These are phyloP conservation scores for Begonia peltatifolia DNA, from an alignment of 306 rosid species.

Conservation along the genomic window DNA sequence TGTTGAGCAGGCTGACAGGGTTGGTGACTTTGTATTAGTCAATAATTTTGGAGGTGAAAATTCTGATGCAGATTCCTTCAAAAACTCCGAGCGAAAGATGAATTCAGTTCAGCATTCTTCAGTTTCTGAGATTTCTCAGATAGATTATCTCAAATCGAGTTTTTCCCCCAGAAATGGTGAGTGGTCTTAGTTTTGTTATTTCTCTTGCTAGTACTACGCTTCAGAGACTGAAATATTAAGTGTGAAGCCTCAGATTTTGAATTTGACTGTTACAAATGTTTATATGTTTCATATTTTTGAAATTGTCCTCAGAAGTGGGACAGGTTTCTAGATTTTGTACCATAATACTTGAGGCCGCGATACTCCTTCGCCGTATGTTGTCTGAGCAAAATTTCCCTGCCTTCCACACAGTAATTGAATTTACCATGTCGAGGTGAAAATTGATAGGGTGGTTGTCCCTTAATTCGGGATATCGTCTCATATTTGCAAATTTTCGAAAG, in stretches of 20 bases:
- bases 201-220: background rate
- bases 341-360: too few relatives aligned
- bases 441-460: too few relatives aligned
- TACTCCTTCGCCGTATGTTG: too few relatives aligned
- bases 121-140: slow-evolving; percentile 13
- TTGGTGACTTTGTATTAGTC: slow-evolving; percentile 3
- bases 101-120: slow-evolving; percentile 8
- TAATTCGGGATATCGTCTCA: too few relatives aligned
- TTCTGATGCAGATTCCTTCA: slow-evolving; percentile 17
- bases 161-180: slow-evolving; percentile 37
- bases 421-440: too few relatives aligned
- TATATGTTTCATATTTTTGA: too few relatives aligned
- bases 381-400: too few relatives aligned
- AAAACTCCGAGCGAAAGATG: slow-evolving; percentile 7
- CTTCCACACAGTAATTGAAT: too few relatives aligned
- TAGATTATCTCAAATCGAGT: slow-evolving; percentile 16
- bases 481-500: too few relatives aligned
- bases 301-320: background rate
- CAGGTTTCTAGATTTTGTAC: background rate
- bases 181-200: slow-evolving; percentile 11
- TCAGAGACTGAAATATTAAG: too few relatives aligned
- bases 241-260: too few relatives aligned
- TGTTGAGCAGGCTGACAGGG: slow-evolving; percentile 15
- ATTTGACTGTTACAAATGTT: too few relatives aligned
- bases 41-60: slow-evolving; percentile 7